Evolutionary conservation across 305 asterid species (phyloP).

Genomic region (Euphrasia arctica): DNA sequence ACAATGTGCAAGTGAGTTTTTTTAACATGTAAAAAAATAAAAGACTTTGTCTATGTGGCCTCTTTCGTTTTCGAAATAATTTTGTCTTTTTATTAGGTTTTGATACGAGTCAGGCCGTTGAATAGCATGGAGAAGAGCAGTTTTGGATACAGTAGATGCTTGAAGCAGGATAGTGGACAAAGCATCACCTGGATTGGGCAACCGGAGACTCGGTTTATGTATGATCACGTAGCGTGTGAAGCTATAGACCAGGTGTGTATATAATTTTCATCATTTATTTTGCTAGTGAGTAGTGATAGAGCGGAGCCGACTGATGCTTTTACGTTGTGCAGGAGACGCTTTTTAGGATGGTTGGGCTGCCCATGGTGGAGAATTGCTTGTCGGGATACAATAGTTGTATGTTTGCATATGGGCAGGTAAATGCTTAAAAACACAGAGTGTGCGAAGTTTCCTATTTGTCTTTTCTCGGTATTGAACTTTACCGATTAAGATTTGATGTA

Average conservation of each 20-base stretch:
- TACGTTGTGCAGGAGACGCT: too few relatives aligned
- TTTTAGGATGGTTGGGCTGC: too few relatives aligned
- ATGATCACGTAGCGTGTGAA: constrained; percentile 97
- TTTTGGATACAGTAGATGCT: constrained; percentile 69
- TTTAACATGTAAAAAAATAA: not conserved
- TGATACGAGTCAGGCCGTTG: constrained; percentile 88
- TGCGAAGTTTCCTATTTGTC: too few relatives aligned
- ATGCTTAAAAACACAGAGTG: too few relatives aligned
- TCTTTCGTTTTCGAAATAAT: constrained; percentile 1
- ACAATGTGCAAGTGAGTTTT: constrained; percentile 84
- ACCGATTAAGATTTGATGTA: too few relatives aligned
- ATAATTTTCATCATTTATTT: too few relatives aligned
- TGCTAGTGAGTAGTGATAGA: too few relatives aligned
- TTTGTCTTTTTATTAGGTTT: constrained; percentile 49
- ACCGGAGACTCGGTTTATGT: constrained; percentile 88
- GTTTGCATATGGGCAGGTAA: too few relatives aligned
- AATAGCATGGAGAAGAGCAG: constrained; percentile 69
- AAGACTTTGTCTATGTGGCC: not conserved
- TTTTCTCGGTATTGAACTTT: too few relatives aligned
- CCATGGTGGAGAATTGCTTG: too few relatives aligned
- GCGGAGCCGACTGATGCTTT: too few relatives aligned
- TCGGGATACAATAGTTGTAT: too few relatives aligned
- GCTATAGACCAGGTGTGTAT: constrained; percentile 69
- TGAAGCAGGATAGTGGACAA: constrained; percentile 91
- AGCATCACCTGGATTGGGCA: constrained; percentile 90